Conservation (phyloP, 257 asterid species). For the Apocynum venetum region DNA sequence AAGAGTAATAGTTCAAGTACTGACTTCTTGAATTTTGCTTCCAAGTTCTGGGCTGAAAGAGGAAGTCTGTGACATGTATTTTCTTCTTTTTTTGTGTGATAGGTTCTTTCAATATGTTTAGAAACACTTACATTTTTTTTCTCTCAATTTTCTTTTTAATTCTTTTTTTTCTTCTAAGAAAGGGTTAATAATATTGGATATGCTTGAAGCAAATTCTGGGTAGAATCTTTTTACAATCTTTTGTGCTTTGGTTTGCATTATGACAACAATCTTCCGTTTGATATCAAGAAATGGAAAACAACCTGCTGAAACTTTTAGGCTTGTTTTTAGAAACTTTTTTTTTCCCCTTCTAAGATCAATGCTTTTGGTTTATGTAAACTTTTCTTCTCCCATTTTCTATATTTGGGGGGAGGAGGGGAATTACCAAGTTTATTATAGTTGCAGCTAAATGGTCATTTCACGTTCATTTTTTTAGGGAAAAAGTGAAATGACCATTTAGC, state of each 20-base stretch:
- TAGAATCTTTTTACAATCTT: not conserved
- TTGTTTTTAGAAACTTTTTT: too few species aligned
- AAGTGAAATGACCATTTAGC: too few species aligned
- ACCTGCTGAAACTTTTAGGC: not conserved
- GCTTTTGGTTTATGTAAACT: not conserved
- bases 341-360: too few species aligned
- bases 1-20: conserved; percentile 53
- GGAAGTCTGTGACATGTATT: conserved; percentile 77
- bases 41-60: conserved; percentile 78
- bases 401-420: not conserved
- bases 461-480: too few species aligned
- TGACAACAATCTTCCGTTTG: conserved; percentile 2
- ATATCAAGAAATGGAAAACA: not conserved
- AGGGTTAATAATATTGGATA: not conserved
- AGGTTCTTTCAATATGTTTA: not conserved
- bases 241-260: not conserved
- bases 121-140: not conserved
- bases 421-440: not conserved
- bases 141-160: not conserved
- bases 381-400: not conserved
- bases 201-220: not conserved
- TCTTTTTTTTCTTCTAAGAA: not conserved
- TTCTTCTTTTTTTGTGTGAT: too few species aligned
- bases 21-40: conserved; percentile 59
- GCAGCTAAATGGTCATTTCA: too few species aligned